A percentile compares a stretch with the other conserved stretches of the same genome.
Conservation (phyloP, 129 eudicot species). For the Heracleum sosnowskyi region DNA sequence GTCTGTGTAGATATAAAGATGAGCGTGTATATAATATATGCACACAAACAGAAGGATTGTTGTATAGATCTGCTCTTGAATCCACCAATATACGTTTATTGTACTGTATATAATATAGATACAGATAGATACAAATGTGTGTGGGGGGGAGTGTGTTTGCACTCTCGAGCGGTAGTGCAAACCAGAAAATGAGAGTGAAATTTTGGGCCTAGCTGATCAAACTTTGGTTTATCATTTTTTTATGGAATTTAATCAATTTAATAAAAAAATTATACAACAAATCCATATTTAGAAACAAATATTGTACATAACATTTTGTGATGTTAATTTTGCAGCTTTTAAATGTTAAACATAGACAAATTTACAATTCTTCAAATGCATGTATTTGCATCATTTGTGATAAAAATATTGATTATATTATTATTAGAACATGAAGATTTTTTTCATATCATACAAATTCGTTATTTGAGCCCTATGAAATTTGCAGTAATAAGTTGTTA, state of each 20-base stretch:
- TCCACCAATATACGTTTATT: neutral
- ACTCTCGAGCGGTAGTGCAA: constrained; percentile 6
- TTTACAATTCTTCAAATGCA: no score
- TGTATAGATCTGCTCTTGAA: constrained; percentile 2
- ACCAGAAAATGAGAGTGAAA: neutral
- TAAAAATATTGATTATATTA: no score
- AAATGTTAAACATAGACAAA: no score
- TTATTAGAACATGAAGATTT: no score
- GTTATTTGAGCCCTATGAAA: no score
- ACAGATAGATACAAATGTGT: neutral
- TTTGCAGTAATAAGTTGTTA: no score
- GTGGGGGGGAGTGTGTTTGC: neutral
- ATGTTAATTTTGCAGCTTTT: no score
- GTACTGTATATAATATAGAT: neutral
- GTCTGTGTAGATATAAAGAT: neutral
- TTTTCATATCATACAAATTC: no score
- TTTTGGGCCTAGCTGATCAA: neutral
- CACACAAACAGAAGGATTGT: neutral
- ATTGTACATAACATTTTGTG: no score
- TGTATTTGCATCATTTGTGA: no score
- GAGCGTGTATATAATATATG: neutral
- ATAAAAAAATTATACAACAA: no score
- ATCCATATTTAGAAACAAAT: neutral
- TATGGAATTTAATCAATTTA: no score
- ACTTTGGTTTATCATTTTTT: neutral